Evolutionary conservation across 2,329 filamentous ascomycete genomes (phyloP).

Genomic region (Chrysosporium queenslandicum): DNA sequence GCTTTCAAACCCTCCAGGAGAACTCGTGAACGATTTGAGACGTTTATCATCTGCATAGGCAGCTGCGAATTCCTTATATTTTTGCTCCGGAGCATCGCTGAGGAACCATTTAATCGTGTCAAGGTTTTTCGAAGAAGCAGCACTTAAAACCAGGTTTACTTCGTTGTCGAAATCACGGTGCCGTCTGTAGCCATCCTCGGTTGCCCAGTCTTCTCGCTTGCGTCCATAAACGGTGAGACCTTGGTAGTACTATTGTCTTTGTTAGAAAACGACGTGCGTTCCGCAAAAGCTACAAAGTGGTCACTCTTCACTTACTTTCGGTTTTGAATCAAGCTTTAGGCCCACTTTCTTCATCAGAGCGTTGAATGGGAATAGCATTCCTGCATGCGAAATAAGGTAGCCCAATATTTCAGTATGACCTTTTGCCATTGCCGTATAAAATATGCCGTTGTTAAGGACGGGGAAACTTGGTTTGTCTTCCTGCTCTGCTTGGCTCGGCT

Average conservation of each 20-base stretch:
- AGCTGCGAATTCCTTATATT: slow-evolving; percentile 60
- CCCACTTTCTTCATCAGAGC: slow-evolving; percentile 55
- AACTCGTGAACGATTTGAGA: slow-evolving; percentile 51
- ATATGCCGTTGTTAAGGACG: slow-evolving; percentile 20
- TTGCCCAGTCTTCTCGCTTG: slow-evolving; percentile 62
- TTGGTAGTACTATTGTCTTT: slow-evolving; percentile 51
- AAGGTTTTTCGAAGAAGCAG: slow-evolving; percentile 43
- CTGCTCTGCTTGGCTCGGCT: slow-evolving; percentile 26
- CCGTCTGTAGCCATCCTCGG: slow-evolving; percentile 36
- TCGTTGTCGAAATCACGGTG: not conserved
- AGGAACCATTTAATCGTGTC: slow-evolving; percentile 67
- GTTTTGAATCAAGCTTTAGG: slow-evolving; percentile 49
- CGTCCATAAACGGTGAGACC: slow-evolving; percentile 63
- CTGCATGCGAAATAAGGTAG: slow-evolving; percentile 53
- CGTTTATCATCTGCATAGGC: slow-evolving; percentile 51
- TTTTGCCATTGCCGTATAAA: slow-evolving; percentile 31
- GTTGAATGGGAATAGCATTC: slow-evolving; percentile 57
- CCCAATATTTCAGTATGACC: slow-evolving; percentile 49
- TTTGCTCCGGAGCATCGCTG: slow-evolving; percentile 56
- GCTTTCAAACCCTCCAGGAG: slow-evolving; percentile 53
- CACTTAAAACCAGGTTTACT: slow-evolving; percentile 25
- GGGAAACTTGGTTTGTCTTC: slow-evolving; percentile 20
- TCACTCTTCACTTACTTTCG: slow-evolving; percentile 1
- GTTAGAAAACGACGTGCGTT: not conserved
- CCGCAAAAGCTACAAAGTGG: not conserved